phyloP scores from a whole-genome alignment of 2,329 filamentous ascomycete genomes.

The Diaporthe humulicola region DNA sequence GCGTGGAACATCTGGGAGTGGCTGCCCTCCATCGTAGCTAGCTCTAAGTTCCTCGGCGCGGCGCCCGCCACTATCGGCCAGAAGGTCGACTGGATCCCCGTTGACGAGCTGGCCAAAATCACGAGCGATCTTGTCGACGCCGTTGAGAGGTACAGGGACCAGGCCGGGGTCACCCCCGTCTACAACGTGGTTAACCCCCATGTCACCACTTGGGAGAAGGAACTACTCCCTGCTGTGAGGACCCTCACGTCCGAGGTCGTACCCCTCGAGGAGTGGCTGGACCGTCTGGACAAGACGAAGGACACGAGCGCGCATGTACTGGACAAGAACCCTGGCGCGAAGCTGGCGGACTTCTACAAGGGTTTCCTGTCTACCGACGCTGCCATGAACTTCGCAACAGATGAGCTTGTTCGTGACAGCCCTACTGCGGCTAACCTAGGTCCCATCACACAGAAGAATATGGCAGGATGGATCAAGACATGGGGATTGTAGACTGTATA shows the following conservation, averaged over 20 bases:
- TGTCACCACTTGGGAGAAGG: constrained; percentile 24
- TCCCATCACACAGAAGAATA: constrained; percentile 29
- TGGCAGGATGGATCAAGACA: constrained; percentile 31
- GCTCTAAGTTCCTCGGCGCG: constrained; percentile 44
- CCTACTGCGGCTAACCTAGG: constrained; percentile 28
- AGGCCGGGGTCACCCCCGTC: neutral
- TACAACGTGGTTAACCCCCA: constrained; percentile 35
- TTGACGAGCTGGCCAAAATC: constrained; percentile 45
- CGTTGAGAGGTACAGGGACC: constrained; percentile 19
- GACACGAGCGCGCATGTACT: constrained; percentile 31
- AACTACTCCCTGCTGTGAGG: constrained; percentile 30
- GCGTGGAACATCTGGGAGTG: constrained; percentile 48
- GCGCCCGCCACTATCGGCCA: constrained; percentile 43
- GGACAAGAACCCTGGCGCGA: constrained; percentile 36
- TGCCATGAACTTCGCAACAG: constrained; percentile 27
- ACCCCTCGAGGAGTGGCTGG: constrained; percentile 32
- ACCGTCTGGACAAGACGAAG: constrained; percentile 18
- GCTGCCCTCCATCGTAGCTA: constrained; percentile 46
- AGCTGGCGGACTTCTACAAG: constrained; percentile 36
- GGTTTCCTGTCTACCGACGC: constrained; percentile 14
- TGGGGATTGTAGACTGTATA: constrained; percentile 29
- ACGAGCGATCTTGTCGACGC: constrained; percentile 44
- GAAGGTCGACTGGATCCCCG: constrained; percentile 47
- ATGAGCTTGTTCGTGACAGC: constrained; percentile 29
- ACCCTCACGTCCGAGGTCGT: constrained; percentile 18